Evolutionary conservation across 108 stramenopile species (phyloP), one percentile per base, ranked within the genome.

Genomic region (Fragilaria radians): DNA sequence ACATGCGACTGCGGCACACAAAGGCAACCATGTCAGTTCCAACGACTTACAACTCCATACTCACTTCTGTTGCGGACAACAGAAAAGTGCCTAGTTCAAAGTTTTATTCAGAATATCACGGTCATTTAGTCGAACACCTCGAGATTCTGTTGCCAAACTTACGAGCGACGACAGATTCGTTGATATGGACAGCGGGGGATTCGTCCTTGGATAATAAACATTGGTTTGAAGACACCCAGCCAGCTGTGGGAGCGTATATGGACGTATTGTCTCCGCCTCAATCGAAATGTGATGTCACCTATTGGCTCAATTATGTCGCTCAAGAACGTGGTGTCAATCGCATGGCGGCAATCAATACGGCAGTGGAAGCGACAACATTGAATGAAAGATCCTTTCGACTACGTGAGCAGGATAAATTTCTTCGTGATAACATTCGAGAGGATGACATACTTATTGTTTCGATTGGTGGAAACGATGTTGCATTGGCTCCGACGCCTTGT

Each of bases 401-500:
- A 21, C 42, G 71, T 33, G 57, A 73, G n/a, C 93, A 94, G 57
- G 93, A 95, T 60, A 54, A 9, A 54, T 91, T 95, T 52, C 47
- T 91, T 0, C 76, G 88, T 0, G 93, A 95, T 42, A 79, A 88
- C 30, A 78, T 95, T 17, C 61, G 66, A 5, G 18, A 67, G 2
- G 52, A 82, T 5, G 93, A 95, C 57, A 65, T 89, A 9, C 62
- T 91, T 28, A 77, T 95, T 45, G 86, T 95, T 0, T 78, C 76
- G 32, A 65, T 91, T 52, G 86, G 93, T 32, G 93, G 93, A 46
- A 95, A 95, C 60, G 93, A 95, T 72, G 72, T 95, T 42, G 93
- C 93, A 21, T 48, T 91, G 28, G 48, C 62, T 46, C 93, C 93
- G 5, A 48, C 68, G 7, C 84, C 85, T 0, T 89, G 88, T 57